Evolutionary conservation across 2,329 filamentous ascomycete genomes (phyloP), one percentile per base, ranked within the genome.

Genomic region (Beauveria varroae): DNA sequence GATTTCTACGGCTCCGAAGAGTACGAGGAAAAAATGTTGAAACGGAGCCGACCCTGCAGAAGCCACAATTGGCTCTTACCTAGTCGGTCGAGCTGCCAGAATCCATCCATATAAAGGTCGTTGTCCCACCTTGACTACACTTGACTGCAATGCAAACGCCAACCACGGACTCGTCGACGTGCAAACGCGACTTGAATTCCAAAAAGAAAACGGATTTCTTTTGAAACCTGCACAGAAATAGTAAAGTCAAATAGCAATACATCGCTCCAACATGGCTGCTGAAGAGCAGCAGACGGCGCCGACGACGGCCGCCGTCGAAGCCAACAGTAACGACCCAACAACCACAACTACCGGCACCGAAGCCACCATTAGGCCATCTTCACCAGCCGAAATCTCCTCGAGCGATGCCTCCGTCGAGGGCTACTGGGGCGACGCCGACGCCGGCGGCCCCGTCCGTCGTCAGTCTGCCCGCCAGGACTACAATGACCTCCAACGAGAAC

Each of bases 341-440:
- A 50, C n/a, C 28, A 49, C 37, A 20, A 24, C 20, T 18, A 43
- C 30, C 22, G 12, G 9, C 40, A 10, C 5, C 49, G 20, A 26
- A 16, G 37, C n/a, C 14, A 6, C 49, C 40, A 26, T 61, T 46
- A 30, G 24, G 7, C 26, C 51, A 3, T 46, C 57, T n/a, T 20
- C 57, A 37, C 28, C 53, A 3, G 34, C 57, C 51, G 47, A 57
- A 18, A 7, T 50, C 14, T 63, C 62, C 37, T 57, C 62, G 9
- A 52, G 50, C 52, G 30, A 60, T 12, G 52, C 51, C 54, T 56
- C 55, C 28, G 57, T 60, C 10, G 67, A 69, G 18, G 68, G 68
- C 20, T 66, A 67, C 51, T 69, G 68, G 68, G 68, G 68, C 10
- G 68, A 69, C 28, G 64, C 64, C 14, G 63, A 67, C 30, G 64